Base-by-base conservation (phyloP, 805 yeast genomes). In the Wickerhamiella siamensis region DNA sequence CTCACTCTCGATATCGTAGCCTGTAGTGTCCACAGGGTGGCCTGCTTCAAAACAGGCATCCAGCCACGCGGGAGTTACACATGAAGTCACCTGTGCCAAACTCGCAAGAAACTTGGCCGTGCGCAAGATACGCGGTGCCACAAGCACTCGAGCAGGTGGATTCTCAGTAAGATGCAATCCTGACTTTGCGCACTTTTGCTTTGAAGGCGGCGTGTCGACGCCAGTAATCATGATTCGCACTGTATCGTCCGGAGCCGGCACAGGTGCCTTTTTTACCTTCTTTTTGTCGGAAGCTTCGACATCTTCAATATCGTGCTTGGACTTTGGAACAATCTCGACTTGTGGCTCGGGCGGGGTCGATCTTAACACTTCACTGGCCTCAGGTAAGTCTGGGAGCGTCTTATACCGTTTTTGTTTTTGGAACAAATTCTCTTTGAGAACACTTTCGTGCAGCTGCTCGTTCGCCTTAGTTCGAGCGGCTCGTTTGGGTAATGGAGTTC, bases 21-120 rank as follows among this genome's bases (percentile, higher is more conserved):
- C 38, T 19, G 46, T 52, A 1, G 53, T 47, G 19, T 49, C 51
- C 27, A 43, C 40, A 15, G 33, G 41, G 21, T 29, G 38, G 26
- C 42, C 54, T n/a, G 42, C 45, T 27, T 18, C 39, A 33, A 48
- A 45, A 33, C 54, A 51, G 35, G 46, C 56, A 31, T 40, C 47
- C 18, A 54, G 45, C 55, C 51, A 63, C 8, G 24, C 48, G 20
- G 52, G 54, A 21, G 27, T 47, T 41, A 59, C 54, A 20, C 57
- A 50, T 6, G 44, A 43, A 20, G 48, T 47, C 1, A 67, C 75
- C 33, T 65, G 65, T 40, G 84, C 73, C 39, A 86, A 61, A 17
- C 86, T 75, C 34, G 72, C 70, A 41, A 88, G 66, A 53, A 88
- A 87, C 60, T 88, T 91, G 44, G 81, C 94, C 0, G 97, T 88